Conservation (phyloP, 768 basidiomycete genomes). For the Chlorophyllum brunneum region DNA sequence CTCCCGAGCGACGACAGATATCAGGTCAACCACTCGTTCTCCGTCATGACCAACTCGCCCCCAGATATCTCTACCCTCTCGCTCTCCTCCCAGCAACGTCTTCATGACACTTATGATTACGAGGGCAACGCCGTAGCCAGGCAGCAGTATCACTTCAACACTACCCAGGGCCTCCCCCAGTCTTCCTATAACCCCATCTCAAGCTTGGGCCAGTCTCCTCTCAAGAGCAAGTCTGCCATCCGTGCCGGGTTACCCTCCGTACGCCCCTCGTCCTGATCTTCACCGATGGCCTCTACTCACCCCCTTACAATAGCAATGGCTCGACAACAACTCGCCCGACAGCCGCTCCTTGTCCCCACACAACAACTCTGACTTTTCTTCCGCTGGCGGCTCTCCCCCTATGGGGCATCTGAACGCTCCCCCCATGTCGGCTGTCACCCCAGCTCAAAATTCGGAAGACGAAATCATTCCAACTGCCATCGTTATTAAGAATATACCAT, state of each 20-base stretch:
- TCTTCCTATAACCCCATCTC: constrained; percentile 56
- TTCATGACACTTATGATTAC: constrained; percentile 85
- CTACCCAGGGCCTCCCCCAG: constrained; percentile 54
- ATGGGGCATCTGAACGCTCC: constrained; percentile 42
- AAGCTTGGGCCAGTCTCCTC: constrained; percentile 58
- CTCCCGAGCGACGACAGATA: constrained; percentile 29
- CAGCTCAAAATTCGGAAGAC: constrained; percentile 59
- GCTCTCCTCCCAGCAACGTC: constrained; percentile 74
- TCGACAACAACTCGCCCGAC: constrained; percentile 68
- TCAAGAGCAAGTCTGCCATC: constrained; percentile 63
- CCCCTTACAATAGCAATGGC: constrained; percentile 67
- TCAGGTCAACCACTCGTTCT: constrained; percentile 21
- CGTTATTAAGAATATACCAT: constrained; percentile 99
- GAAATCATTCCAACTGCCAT: constrained; percentile 98
- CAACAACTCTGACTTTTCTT: constrained; percentile 87
- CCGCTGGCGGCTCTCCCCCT: constrained; percentile 81
- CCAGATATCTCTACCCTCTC: constrained; percentile 79
- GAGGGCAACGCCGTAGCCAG: constrained; percentile 56
- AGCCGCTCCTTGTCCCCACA: constrained; percentile 80
- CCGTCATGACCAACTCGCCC: constrained; percentile 76
- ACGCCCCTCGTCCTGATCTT: constrained; percentile 29
- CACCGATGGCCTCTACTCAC: constrained; percentile 18
- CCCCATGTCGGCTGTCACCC: constrained; percentile 45
- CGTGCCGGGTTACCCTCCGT: constrained; percentile 76
- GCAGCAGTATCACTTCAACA: constrained; percentile 67